phyloP scores from a whole-genome alignment of 2,329 filamentous ascomycete species.

The Trichoderma guizhouense region DNA sequence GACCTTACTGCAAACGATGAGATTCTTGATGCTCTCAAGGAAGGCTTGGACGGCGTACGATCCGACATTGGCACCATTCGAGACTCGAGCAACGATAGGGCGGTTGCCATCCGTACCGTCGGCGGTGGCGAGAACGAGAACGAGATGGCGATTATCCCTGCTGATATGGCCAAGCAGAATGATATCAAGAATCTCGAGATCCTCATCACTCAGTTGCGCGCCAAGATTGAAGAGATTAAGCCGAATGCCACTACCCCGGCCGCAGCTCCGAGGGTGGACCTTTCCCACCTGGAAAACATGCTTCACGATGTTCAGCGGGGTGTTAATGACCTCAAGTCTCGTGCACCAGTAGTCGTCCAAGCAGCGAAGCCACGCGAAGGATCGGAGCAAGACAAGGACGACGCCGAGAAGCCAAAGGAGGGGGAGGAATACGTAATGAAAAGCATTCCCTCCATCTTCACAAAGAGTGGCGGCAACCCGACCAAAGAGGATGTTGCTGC shows the following conservation, averaged over 20 bases:
- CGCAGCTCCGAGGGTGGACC: conserved; percentile 49
- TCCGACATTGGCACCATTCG: conserved; percentile 76
- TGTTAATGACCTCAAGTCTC: conserved; percentile 43
- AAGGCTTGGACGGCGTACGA: conserved; percentile 72
- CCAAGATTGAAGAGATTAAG: conserved; percentile 67
- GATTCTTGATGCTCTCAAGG: conserved; percentile 81
- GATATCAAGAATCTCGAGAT: conserved; percentile 85
- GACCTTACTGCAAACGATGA: conserved; percentile 85
- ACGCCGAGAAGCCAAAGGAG: conserved; percentile 7
- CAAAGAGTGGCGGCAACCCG: conserved; percentile 35
- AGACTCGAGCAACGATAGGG: conserved; percentile 49
- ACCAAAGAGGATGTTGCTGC: conserved; percentile 79
- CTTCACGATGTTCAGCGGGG: conserved; percentile 46
- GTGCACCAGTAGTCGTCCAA: conserved; percentile 24
- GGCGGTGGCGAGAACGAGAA: conserved; percentile 19
- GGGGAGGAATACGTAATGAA: conserved; percentile 43
- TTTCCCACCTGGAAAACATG: conserved; percentile 53
- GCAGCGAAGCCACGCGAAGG: conserved; percentile 5
- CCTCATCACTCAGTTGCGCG: conserved; percentile 75
- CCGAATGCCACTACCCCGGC: conserved; percentile 29
- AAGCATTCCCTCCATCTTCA: conserved; percentile 11
- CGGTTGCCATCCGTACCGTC: conserved; percentile 50
- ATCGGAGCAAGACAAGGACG: conserved; percentile 20
- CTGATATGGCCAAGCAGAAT: conserved; percentile 58
- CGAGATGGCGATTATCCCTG: conserved; percentile 33